Evolutionary conservation across 768 basidiomycete species (phyloP).

Genomic region (Pseudohyphozyma bogoriensis): DNA sequence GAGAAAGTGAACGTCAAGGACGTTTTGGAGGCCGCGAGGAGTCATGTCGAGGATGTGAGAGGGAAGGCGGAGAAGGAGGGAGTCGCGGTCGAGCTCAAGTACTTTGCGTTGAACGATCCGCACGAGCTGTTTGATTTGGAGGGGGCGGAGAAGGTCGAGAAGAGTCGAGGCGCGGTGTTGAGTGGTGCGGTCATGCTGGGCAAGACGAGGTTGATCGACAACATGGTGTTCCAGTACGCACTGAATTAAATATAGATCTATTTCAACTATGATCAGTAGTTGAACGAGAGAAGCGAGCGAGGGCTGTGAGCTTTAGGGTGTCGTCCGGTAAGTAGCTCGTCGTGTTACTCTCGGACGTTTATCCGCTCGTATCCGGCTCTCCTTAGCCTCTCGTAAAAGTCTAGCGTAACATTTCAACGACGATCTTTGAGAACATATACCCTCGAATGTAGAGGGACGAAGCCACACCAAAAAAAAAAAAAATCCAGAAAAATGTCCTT

Average conservation of each 20-base stretch:
- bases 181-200: conserved; percentile 58
- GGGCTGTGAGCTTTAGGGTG: too few species aligned
- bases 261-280: background rate
- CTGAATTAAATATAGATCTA: conserved; percentile 9
- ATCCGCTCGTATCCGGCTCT: too few species aligned
- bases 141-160: conserved; percentile 23
- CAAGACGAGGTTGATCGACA: conserved; percentile 80
- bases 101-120: conserved; percentile 78
- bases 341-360: too few species aligned
- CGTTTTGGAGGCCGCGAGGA: conserved; percentile 33
- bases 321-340: too few species aligned
- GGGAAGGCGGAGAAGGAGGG: conserved; percentile 15
- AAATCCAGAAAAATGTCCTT: too few species aligned
- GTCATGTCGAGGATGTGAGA: conserved; percentile 26
- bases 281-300: too few species aligned
- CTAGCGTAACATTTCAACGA: too few species aligned
- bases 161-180: conserved; percentile 31
- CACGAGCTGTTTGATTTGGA: conserved; percentile 59
- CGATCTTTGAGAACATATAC: too few species aligned
- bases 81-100: conserved; percentile 56
- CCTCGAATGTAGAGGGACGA: too few species aligned
- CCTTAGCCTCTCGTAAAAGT: too few species aligned
- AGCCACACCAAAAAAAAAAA: too few species aligned
- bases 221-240: conserved; percentile 55
- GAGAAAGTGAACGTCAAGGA: conserved; percentile 10